Evolutionary conservation across 306 rosid genomes (phyloP), one percentile per base, ranked within the genome.

Genomic region (Vachellia pachyceras): DNA sequence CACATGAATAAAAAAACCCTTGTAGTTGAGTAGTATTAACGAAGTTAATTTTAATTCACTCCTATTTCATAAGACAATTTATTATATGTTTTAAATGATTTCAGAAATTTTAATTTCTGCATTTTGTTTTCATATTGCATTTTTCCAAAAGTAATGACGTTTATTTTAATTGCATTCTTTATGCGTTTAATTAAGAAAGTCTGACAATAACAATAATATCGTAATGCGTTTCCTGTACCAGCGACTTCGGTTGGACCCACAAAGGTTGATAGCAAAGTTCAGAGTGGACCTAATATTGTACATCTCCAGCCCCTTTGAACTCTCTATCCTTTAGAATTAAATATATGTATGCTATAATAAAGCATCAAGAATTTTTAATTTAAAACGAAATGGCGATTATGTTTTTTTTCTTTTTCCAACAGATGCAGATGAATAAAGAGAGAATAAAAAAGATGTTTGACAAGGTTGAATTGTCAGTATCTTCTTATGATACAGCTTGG

Each of bases 401-500:
- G 4, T 6, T 55, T 23, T 20, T 3, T n/a, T 0, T 9, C 25
- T 61, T 25, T 1, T 1, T 13, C 29, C 20, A 55, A 5, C 36
- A 29, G 29, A 25, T 61, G 68, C 39, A 61, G 68, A 25, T 61
- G 40, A 61, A 61, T 29, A 61, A 61, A 61, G 68, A 61, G 39
- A 61, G 68, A 25, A 61, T 61, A 25, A 61, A 61, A 35, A 61
- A 6, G 7, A 61, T 61, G 17, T 8, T 61, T 0, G 6, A 29
- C 1, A 10, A 12, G 5, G 39, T 61, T 12, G 12, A 61, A 0
- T 40, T 61, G 4, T 61, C 68, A 1, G 12, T 0, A 25, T 94
- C 98, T 66, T 86, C 88, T 0, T 94, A 92, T 75, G 97, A 94
- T 82, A 94, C 98, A 5, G 94, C 98, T 79, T 90, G 96, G 97